Conservation (phyloP, 768 basidiomycete species). For the Phanerochaete carnosa region DNA sequence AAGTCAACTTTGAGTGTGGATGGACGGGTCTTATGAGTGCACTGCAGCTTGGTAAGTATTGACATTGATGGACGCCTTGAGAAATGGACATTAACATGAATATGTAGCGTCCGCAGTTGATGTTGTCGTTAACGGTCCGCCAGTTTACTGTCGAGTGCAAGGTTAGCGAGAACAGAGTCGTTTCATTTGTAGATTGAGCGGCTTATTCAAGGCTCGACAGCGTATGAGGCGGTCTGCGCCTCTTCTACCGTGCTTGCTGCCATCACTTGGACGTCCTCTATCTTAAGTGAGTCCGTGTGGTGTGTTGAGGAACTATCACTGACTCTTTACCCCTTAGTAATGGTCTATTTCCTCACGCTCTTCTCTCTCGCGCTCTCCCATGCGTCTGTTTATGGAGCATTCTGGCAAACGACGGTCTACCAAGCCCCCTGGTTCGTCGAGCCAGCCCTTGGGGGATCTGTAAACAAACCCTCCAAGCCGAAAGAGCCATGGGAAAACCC, state of each 20-base stretch:
- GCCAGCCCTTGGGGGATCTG: neutral
- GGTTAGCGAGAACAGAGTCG: constrained; percentile 28
- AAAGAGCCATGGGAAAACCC: constrained; percentile 10
- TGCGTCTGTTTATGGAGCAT: constrained; percentile 33
- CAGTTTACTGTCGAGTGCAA: constrained; percentile 30
- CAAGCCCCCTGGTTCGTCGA: constrained; percentile 55
- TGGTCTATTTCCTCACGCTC: constrained; percentile 55
- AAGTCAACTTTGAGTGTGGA: constrained; percentile 48
- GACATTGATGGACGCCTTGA: neutral
- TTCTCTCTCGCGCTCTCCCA: constrained; percentile 47
- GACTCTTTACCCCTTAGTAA: constrained; percentile 28
- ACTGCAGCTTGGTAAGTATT: constrained; percentile 49
- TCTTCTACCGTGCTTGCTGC: constrained; percentile 26
- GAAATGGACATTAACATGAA: neutral
- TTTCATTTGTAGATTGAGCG: constrained; percentile 1
- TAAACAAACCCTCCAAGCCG: neutral
- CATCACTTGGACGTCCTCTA: constrained; percentile 29
- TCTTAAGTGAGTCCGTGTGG: constrained; percentile 18
- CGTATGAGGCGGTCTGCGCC: constrained; percentile 19
- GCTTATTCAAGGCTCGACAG: constrained; percentile 3
- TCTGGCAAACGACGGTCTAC: constrained; percentile 55
- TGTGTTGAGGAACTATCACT: neutral
- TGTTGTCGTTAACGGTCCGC: constrained; percentile 42
- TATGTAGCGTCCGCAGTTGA: constrained; percentile 45
- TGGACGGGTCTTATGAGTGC: constrained; percentile 51